These are phyloP conservation scores for Hypoxylon cercidicola DNA, from an alignment of 495 filamentous ascomycete species.

Conservation along the genomic window DNA sequence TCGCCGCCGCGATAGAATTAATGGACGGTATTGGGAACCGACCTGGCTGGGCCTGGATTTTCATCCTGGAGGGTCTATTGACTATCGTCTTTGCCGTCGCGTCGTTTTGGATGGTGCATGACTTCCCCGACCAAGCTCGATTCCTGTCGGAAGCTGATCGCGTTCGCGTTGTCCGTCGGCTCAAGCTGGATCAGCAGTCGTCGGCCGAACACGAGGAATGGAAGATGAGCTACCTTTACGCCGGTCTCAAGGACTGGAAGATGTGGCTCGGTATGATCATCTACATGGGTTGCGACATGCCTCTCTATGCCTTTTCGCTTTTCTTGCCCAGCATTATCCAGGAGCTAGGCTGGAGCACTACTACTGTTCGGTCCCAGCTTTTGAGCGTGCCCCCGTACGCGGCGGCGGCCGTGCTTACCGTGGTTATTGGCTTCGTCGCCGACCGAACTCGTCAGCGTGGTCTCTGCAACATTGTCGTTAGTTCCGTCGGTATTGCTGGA, in stretches of 20 bases:
- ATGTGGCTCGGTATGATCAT: slow-evolving; percentile 80
- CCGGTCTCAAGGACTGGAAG: slow-evolving; percentile 85
- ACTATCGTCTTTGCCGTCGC: slow-evolving; percentile 78
- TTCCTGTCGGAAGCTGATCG: slow-evolving; percentile 82
- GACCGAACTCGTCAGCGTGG: slow-evolving; percentile 83
- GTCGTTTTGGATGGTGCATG: slow-evolving; percentile 87
- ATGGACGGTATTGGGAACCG: slow-evolving; percentile 77
- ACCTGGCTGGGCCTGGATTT: slow-evolving; percentile 87
- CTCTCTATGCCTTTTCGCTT: slow-evolving; percentile 90
- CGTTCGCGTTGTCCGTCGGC: slow-evolving; percentile 74
- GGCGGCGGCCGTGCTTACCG: slow-evolving; percentile 79
- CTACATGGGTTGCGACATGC: slow-evolving; percentile 79
- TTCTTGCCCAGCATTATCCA: slow-evolving; percentile 89
- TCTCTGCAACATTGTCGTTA: slow-evolving; percentile 79
- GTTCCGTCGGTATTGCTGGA: slow-evolving; percentile 77
- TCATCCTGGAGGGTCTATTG: slow-evolving; percentile 79
- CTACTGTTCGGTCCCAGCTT: slow-evolving; percentile 74
- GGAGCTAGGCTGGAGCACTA: slow-evolving; percentile 71
- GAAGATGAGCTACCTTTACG: slow-evolving; percentile 78
- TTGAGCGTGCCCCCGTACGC: slow-evolving; percentile 90
- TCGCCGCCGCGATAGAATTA: slow-evolving; percentile 79
- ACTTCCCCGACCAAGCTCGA: slow-evolving; percentile 85
- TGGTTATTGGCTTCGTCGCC: slow-evolving; percentile 78
- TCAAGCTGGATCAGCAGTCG: slow-evolving; percentile 79
- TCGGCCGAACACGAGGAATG: slow-evolving; percentile 84